Percentiles rank a stretch among this genome's conserved stretches.
Conservation (phyloP, 1,284 basidiomycete genomes). For the Trichosporon ovoides region DNA sequence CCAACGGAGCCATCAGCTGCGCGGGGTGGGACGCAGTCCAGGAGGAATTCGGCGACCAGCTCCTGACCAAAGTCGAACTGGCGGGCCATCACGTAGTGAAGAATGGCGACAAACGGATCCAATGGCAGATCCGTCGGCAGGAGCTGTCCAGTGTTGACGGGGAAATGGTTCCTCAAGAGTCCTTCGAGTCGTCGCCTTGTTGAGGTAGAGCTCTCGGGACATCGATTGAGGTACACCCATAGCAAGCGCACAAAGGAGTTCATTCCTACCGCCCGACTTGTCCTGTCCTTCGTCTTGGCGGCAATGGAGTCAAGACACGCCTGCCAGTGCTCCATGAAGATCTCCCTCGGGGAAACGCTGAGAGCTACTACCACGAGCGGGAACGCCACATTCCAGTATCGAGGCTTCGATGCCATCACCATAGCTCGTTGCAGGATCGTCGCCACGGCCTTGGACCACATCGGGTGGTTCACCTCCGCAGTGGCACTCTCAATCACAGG, state of each 20-base stretch:
- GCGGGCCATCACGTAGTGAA: slow-evolving; percentile 77
- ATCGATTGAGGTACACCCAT: slow-evolving; percentile 93
- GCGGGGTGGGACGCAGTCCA: slow-evolving; percentile 56
- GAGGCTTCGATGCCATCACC: slow-evolving; percentile 81
- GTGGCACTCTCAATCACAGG: slow-evolving; percentile 91
- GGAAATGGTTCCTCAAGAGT: slow-evolving; percentile 74
- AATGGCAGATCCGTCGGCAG: slow-evolving; percentile 69
- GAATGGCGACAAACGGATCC: slow-evolving; percentile 70
- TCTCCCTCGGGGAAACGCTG: slow-evolving; percentile 79
- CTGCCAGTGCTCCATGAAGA: slow-evolving; percentile 78
- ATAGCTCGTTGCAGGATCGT: slow-evolving; percentile 75
- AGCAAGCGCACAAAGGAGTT: slow-evolving; percentile 78
- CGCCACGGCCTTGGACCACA: slow-evolving; percentile 88
- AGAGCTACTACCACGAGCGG: slow-evolving; percentile 77
- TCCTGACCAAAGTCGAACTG: slow-evolving; percentile 84
- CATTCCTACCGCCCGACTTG: slow-evolving; percentile 64
- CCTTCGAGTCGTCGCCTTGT: slow-evolving; percentile 71
- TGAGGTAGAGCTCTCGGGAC: slow-evolving; percentile 74
- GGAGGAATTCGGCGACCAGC: slow-evolving; percentile 70
- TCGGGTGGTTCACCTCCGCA: slow-evolving; percentile 91
- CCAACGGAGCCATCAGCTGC: slow-evolving; percentile 36
- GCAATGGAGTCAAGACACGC: slow-evolving; percentile 64
- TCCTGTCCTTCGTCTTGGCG: slow-evolving; percentile 78
- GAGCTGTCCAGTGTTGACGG: slow-evolving; percentile 60
- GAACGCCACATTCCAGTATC: slow-evolving; percentile 86